Evolutionary conservation across 495 filamentous ascomycete genomes (phyloP), one percentile per base, ranked within the genome.

Genomic region (Penicillium egyptiacum): DNA sequence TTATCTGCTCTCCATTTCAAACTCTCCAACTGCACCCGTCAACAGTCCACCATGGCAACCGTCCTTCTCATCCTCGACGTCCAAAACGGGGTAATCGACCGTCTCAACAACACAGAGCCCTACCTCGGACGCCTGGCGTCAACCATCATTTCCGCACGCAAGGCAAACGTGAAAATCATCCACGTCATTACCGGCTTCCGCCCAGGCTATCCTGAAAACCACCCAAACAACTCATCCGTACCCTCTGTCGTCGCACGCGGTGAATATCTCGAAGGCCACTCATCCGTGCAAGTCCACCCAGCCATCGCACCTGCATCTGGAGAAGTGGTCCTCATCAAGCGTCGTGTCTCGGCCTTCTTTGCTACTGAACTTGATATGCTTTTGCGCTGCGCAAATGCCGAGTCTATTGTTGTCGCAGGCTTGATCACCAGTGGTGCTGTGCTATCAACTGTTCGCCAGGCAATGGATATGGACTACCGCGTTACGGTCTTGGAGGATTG

Each of bases 381-480:
- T 11, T 67, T 78, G 2, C 69, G 73, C 11, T 61, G 64, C 40
- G 58, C 62, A 10, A 63, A 56, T 7, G 58, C 65, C 1, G 57
- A 73, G 31, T 55, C 61, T 11, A 30, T 77, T 3, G 68, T 75
- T 12, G 20, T 77, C 3, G 63, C 65, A 0, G 75, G 75, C 1
- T 43, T 76, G 19, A 64, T 52, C 23, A 73, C 75, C 4, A 74
- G 72, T 26, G 75, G 73, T 11, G 74, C 70, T 7, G 72, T 76
- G 8, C 59, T 79, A 30, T 75, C 73, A 4, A 79, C 75, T 12
- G 60, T 77, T 23, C 70, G 68, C 11, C 63, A 72, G 20, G 75
- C 68, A 8, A 60, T 55, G 16, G 74, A 77, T 59, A 35, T 69
- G 50, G 76, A 77, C 50, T 74, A 70, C 33, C 44, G 57, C 2